Conservation (phyloP, 2,329 filamentous ascomycete genomes). For the Fusarium pseudonygamai region DNA sequence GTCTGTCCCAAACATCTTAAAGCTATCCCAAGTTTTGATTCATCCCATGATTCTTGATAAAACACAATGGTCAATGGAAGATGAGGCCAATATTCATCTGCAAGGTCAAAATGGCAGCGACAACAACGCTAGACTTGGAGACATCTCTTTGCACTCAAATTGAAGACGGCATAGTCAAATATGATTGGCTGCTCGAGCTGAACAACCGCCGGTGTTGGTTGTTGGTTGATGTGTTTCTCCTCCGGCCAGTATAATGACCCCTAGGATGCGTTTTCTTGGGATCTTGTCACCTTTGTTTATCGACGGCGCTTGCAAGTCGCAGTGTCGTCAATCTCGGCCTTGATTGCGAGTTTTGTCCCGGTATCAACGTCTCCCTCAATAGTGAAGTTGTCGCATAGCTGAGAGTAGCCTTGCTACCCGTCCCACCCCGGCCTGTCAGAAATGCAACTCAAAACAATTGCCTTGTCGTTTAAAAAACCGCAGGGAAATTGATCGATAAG, state of each 20-base stretch:
- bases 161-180: not conserved
- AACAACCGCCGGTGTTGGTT: conserved; percentile 5
- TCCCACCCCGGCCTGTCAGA: not conserved
- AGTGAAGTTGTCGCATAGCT: not conserved
- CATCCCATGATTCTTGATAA: not conserved
- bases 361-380: not conserved
- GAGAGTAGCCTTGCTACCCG: not conserved
- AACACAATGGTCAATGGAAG: not conserved
- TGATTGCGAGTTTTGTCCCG: not conserved
- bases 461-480: not conserved
- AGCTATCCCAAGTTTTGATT: fast-evolving
- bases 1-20: not conserved
- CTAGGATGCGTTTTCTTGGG: not conserved
- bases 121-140: not conserved
- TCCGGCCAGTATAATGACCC: not conserved
- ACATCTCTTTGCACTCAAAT: not conserved
- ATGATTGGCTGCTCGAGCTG: not conserved
- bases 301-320: conserved; percentile 3
- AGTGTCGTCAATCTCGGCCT: not conserved
- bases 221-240: conserved; percentile 11
- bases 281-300: not conserved
- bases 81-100: not conserved
- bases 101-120: no score
- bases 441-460: not conserved
- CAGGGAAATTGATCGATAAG: not conserved